These are phyloP conservation scores for Yarrowia sp. DNA, from an alignment of 805 yeast species.

Conservation along the genomic window DNA sequence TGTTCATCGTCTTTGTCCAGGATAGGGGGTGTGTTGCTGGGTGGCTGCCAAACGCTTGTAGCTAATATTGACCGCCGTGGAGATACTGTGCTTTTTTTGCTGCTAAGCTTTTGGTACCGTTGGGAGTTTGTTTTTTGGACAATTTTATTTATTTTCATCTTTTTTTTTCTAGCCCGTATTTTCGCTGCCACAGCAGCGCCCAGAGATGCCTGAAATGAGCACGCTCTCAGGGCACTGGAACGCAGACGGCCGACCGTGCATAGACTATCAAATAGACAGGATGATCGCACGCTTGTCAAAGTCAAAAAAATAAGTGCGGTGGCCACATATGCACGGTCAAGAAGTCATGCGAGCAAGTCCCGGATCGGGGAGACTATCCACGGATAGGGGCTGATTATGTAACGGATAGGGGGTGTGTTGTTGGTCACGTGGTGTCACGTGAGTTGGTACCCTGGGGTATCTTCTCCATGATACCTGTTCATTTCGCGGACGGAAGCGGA, in stretches of 20 bases:
- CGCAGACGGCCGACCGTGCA: background rate
- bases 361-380: background rate
- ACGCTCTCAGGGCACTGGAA: background rate
- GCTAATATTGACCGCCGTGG: too few relatives aligned
- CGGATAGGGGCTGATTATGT: background rate
- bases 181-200: background rate
- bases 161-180: too few relatives aligned
- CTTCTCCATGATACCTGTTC: too few relatives aligned
- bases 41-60: too few relatives aligned
- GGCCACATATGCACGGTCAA: background rate
- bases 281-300: background rate
- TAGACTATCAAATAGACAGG: background rate
- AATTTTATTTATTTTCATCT: too few relatives aligned
- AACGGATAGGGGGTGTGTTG: too few relatives aligned
- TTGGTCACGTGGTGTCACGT: too few relatives aligned
- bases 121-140: slow-evolving; percentile 12
- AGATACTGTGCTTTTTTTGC: background rate
- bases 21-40: too few relatives aligned
- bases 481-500: too few relatives aligned
- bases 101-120: slow-evolving; percentile 3
- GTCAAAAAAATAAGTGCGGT: background rate
- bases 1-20: too few relatives aligned
- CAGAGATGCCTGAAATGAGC: background rate
- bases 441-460: too few relatives aligned
- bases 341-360: background rate